These are phyloP conservation scores for Aphanomyces astaci DNA, from an alignment of 352 stramenopile genomes.

Conservation along the genomic window DNA sequence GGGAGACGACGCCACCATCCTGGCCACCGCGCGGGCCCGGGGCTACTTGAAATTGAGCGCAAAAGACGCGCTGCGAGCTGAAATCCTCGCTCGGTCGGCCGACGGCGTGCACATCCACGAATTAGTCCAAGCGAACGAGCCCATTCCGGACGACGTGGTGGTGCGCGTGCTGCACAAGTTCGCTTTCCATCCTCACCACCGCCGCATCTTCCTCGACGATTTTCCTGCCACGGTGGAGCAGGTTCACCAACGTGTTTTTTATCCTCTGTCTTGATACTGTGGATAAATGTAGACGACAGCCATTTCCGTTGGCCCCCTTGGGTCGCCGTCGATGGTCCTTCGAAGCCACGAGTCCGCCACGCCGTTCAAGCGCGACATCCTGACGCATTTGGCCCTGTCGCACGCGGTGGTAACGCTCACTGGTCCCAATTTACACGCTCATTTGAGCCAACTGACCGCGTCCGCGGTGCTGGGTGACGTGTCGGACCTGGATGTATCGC, in stretches of 20 bases:
- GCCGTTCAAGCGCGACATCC: not conserved
- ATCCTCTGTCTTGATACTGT: not conserved
- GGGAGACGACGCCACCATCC: not conserved
- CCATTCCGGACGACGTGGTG: not conserved
- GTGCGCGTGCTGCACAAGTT: not conserved
- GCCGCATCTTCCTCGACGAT: not conserved
- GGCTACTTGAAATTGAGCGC: not conserved
- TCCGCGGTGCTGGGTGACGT: constrained; percentile 2
- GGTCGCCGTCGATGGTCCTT: not conserved
- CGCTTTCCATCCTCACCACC: not conserved
- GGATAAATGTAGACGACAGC: not conserved
- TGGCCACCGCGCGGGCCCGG: not conserved
- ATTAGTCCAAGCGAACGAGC: not conserved
- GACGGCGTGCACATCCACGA: not conserved
- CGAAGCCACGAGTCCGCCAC: not conserved
- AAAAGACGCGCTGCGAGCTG: constrained; percentile 4
- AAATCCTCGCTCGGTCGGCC: not conserved
- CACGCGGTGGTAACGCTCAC: not conserved
- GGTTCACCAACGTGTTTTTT: not conserved
- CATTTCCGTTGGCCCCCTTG: not conserved
- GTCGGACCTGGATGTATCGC: not conserved
- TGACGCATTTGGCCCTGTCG: not conserved
- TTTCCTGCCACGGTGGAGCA: constrained; percentile 5
- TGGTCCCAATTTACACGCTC: not conserved
- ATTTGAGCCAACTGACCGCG: not conserved